Evolutionary conservation across 2,329 filamentous ascomycete genomes (phyloP).

Genomic region (Hymenoscyphus repandus): DNA sequence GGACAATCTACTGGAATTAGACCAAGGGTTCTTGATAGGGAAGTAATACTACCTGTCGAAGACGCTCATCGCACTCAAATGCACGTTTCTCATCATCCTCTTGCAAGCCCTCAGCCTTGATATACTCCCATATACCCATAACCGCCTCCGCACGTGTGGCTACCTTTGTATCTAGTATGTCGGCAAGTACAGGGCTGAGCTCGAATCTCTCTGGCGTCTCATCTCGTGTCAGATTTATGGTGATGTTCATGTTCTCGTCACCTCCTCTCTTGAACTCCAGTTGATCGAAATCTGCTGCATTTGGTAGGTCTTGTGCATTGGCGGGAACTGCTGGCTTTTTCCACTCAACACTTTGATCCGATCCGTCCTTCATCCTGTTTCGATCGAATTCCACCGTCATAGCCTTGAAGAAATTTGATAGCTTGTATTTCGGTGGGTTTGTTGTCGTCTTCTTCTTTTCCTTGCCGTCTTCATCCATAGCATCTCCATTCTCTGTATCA

Average conservation of each 20-base stretch:
- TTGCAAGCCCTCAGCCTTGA: constrained; percentile 76
- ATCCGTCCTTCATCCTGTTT: constrained; percentile 49
- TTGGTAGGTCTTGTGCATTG: constrained; percentile 44
- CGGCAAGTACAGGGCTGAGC: constrained; percentile 71
- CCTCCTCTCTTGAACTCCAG: constrained; percentile 86
- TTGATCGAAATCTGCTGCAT: constrained; percentile 78
- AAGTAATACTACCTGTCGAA: constrained; percentile 61
- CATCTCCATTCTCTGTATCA: constrained; percentile 36
- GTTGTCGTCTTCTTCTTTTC: constrained; percentile 32
- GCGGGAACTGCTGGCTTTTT: constrained; percentile 63
- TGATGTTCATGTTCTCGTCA: constrained; percentile 89
- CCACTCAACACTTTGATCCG: constrained; percentile 70
- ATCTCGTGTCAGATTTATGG: constrained; percentile 77
- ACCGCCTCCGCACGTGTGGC: constrained; percentile 84
- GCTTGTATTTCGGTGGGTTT: constrained; percentile 45
- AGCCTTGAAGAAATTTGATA: constrained; percentile 79
- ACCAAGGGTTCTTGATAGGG: background rate
- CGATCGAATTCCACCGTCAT: constrained; percentile 70
- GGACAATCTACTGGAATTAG: constrained; percentile 55
- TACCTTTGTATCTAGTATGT: constrained; percentile 80
- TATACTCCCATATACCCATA: constrained; percentile 93
- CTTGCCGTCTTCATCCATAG: constrained; percentile 52
- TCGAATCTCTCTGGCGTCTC: constrained; percentile 82
- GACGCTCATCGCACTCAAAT: constrained; percentile 80
- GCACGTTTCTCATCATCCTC: constrained; percentile 93